Evolutionary conservation across 352 stramenopile species (phyloP), one percentile per base, ranked within the genome.

Genomic region (Phytophthora tentaculata): DNA sequence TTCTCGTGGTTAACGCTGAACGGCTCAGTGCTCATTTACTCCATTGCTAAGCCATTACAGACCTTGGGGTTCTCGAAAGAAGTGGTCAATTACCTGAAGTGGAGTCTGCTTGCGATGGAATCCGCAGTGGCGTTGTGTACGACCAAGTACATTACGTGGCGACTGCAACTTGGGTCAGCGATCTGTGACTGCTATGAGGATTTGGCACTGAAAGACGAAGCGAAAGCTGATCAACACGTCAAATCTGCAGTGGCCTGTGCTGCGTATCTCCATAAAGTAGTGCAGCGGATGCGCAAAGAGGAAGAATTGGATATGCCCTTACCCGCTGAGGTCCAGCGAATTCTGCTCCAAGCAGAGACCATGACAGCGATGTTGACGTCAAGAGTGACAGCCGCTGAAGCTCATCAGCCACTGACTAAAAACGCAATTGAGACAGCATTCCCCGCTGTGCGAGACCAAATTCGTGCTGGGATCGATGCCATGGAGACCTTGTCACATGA

Each of bases 291-390:
- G 2, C 73, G 80, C 16, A 90, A 89, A 28, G 87, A 94, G 71
- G 87, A 94, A 74, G 87, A 92, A 53, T 71, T 92, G 10, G 85
- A 95, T 41, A 39, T 86, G 24, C 87, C 85, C 6, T 26, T 95
- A 8, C 79, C 87, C 1, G 61, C 69, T 10, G 53, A 75, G 1
- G 76, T 90, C 5, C 54, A 77, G 9, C 50, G 43, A 4, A 65
- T 72, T 23, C 53, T 95, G 9, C 37, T 41, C 17, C 64, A 81
- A 26, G 81, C 82, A 26, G 80, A 93, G 28, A 74, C 56, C 2
- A 80, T 74, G 10, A 62, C 65, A 0, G 50, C 44, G 8, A 78
- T 87, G 62, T 63, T 92, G 2, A 45, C 78, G 1, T 51, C 57
- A 6, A 65, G 77, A 50, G 55, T 64, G 4, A 82, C 78, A 48